phyloP scores from a whole-genome alignment of 2,329 filamentous ascomycete species.

The Colletotrichum chrysophilum region DNA sequence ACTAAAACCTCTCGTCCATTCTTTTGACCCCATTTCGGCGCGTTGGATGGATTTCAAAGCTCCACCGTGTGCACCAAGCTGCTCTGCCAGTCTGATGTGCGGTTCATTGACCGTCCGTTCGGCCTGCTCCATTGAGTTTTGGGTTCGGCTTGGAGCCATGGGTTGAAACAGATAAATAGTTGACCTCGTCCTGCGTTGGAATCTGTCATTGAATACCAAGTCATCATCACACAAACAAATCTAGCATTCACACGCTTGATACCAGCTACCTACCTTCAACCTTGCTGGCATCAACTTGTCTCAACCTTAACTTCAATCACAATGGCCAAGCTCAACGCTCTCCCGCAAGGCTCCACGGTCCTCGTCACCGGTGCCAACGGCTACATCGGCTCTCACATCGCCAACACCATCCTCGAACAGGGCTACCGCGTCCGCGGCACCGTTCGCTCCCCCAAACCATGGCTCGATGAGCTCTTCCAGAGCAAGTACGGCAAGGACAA shows the following conservation, averaged over 20 bases:
- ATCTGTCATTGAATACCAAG: neutral
- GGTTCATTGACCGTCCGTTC: neutral
- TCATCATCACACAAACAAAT: neutral
- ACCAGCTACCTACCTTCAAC: neutral
- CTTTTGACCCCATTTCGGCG: neutral
- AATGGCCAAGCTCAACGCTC: constrained; percentile 17
- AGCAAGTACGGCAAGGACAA: constrained; percentile 35
- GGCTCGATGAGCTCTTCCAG: constrained; percentile 33
- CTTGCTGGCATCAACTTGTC: neutral
- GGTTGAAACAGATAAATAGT: neutral
- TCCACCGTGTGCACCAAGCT: neutral
- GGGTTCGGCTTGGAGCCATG: neutral
- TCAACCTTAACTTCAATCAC: neutral
- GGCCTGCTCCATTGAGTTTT: neutral
- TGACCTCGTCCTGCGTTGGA: neutral
- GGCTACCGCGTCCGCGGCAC: constrained; percentile 53
- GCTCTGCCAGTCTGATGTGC: neutral
- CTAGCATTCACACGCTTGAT: neutral
- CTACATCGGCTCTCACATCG: constrained; percentile 44
- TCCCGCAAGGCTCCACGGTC: constrained; percentile 35
- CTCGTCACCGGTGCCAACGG: constrained; percentile 49
- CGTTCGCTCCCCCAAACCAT: constrained; percentile 38
- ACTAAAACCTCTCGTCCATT: neutral
- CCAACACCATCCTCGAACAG: constrained; percentile 37
- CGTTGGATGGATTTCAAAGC: neutral